Evolutionary conservation across 179 eudicot genomes (phyloP), one percentile per base, ranked within the genome.

Genomic region (Carnegiea gigantea): DNA sequence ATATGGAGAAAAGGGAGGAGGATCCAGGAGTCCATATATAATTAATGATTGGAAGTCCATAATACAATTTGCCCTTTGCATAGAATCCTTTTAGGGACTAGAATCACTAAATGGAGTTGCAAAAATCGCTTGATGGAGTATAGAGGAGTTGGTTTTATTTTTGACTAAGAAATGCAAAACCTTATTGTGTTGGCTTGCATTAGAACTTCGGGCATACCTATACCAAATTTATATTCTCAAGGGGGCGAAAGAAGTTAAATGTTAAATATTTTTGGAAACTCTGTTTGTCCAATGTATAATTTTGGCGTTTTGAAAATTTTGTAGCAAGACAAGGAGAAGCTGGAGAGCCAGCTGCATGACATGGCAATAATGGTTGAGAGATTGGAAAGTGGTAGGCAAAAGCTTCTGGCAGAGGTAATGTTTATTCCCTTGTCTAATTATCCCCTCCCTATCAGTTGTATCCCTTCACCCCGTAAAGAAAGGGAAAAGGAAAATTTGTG

Each of bases 351-450:
- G 82, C 84, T 95, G 91, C 99, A 95, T 87, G 99, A 91, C 83
- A 94, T 95, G 97, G 99, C 98, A 40, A 88, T 94, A 49, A 91
- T 91, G 88, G 87, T 95, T 79, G 99, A 95, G 89, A 91, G 90
- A 86, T 86, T 95, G 86, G 99, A 95, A 91, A 90, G 82, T 81
- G 93, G 98, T 84, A 89, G 99, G 77, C 99, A 95, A 83, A 95
- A 91, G 87, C 97, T 95, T 82, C 84, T 95, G 77, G 86, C 84
- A 62, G 99, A 95, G 99, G 99, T 93, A 79, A 46, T 38, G 26
- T 82, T 60, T 78, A 5, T 75, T 57, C 44, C 82, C 72, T 75
- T 74, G 12, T 43, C 9, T 54, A 73, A 28, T 60, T 49, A 5
- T 46, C 43, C 23, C 6, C 9, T 33, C 36, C 48, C 5, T 48